phyloP scores from a whole-genome alignment of 257 asterid genomes.

The Scutellaria minor region DNA sequence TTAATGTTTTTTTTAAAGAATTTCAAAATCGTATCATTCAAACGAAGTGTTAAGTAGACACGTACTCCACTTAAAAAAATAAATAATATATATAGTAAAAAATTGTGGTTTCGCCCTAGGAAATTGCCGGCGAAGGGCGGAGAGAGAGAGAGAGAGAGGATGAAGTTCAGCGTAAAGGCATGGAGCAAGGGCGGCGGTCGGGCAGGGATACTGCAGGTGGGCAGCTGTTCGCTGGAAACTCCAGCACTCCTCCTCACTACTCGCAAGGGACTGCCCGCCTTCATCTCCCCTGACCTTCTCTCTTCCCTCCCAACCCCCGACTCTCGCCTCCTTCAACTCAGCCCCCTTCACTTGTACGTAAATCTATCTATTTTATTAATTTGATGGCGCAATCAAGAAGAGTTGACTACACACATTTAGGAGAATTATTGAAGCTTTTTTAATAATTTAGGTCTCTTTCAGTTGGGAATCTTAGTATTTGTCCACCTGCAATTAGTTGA shows the following conservation, averaged over 20 bases:
- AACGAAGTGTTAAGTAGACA: too few species aligned
- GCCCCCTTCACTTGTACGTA: constrained; percentile 83
- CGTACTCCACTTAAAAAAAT: too few species aligned
- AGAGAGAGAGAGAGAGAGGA: constrained; percentile 36
- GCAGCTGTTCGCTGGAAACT: constrained; percentile 66
- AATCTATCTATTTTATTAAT: not conserved
- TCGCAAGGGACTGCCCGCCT: constrained; percentile 85
- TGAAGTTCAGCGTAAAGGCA: constrained; percentile 72
- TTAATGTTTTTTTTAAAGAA: too few species aligned
- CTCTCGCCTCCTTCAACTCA: constrained; percentile 73
- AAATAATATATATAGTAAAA: too few species aligned
- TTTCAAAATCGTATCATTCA: too few species aligned
- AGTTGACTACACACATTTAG: not conserved
- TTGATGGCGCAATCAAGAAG: not conserved
- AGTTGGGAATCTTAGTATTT: not conserved
- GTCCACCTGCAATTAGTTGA: not conserved
- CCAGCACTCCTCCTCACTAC: constrained; percentile 87
- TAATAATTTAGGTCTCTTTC: not conserved
- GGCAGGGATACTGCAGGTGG: constrained; percentile 66
- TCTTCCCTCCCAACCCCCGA: constrained; percentile 79
- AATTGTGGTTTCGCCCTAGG: not conserved
- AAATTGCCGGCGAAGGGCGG: constrained; percentile 21
- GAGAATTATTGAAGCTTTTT: not conserved
- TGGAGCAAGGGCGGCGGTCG: constrained; percentile 82
- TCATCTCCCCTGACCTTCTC: constrained; percentile 89